phyloP scores from a whole-genome alignment of 2,329 filamentous ascomycete species.

The Fusarium sp. region DNA sequence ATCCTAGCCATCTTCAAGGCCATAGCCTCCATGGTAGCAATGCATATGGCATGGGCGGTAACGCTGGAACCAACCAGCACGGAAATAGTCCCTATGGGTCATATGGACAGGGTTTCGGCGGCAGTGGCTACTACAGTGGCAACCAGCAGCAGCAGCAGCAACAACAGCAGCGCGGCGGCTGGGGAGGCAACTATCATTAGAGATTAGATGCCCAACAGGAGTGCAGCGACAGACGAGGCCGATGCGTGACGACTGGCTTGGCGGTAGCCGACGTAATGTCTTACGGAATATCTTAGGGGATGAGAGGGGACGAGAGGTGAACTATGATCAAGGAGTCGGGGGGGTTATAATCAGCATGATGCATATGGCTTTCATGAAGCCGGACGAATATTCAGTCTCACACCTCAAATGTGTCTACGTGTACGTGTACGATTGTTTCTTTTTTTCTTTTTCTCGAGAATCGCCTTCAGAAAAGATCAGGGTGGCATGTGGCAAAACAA shows the following conservation, averaged over 20 bases:
- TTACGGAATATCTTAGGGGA: conserved; percentile 39
- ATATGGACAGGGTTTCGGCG: conserved; percentile 60
- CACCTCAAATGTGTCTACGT: conserved; percentile 48
- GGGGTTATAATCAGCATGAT: conserved; percentile 47
- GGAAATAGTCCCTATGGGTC: conserved; percentile 64
- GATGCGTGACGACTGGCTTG: conserved; percentile 15
- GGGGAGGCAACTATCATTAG: conserved; percentile 70
- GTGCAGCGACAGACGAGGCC: background rate
- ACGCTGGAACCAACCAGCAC: conserved; percentile 62
- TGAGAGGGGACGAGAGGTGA: conserved; percentile 23
- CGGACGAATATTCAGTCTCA: conserved; percentile 43
- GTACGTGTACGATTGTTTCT: conserved; percentile 54
- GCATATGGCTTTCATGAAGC: conserved; percentile 41
- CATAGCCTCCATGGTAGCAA: conserved; percentile 65
- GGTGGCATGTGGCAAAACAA: conserved; percentile 42
- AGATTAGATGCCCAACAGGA: conserved; percentile 7
- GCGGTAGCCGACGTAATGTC: conserved; percentile 35
- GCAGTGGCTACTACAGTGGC: conserved; percentile 59
- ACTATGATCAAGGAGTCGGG: conserved; percentile 39
- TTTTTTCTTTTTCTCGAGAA: conserved; percentile 45
- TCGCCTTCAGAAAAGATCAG: conserved; percentile 47
- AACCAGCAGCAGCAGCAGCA: conserved; percentile 52
- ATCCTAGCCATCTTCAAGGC: conserved; percentile 65
- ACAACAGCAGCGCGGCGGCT: conserved; percentile 59
- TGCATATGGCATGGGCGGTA: conserved; percentile 65